Conservation (phyloP, 257 asterid species). For the Avicennia marina region DNA sequence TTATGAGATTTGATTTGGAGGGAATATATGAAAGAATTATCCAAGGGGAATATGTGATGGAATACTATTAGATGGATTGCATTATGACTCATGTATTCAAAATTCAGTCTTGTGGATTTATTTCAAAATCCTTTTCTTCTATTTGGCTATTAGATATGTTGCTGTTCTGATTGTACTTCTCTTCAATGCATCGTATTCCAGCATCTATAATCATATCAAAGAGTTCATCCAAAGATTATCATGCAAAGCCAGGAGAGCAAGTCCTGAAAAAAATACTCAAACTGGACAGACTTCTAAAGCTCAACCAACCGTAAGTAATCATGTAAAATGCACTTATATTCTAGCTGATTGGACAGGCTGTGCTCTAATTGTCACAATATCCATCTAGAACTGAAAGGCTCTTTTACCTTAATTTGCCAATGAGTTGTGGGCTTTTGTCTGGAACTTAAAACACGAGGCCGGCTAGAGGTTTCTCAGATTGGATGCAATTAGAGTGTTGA, state of each 20-base stretch:
- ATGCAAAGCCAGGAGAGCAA: constrained; percentile 20
- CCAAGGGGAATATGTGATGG: too few relatives aligned
- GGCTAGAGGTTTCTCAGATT: background rate
- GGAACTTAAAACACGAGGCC: background rate
- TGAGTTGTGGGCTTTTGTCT: background rate
- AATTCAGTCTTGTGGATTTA: background rate
- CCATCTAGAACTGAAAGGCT: background rate
- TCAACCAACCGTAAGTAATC: constrained; percentile 29
- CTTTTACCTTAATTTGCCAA: too few relatives aligned
- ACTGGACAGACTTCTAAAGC: constrained; percentile 18
- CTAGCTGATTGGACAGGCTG: background rate
- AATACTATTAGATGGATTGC: too few relatives aligned
- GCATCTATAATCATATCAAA: constrained; percentile 50
- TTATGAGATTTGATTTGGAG: too few relatives aligned
- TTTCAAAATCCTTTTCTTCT: background rate
- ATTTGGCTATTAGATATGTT: background rate
- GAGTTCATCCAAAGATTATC: constrained; percentile 32
- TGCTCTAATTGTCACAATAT: background rate
- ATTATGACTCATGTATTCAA: background rate
- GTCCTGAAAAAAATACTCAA: constrained; percentile 14
- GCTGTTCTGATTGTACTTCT: background rate
- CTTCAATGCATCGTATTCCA: constrained; percentile 15
- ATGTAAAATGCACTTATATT: background rate
- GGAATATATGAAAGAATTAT: too few relatives aligned
- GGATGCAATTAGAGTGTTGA: background rate